Conservation (phyloP, 371 early-diverging fungal species). For the Saksenaea vasiformis region DNA sequence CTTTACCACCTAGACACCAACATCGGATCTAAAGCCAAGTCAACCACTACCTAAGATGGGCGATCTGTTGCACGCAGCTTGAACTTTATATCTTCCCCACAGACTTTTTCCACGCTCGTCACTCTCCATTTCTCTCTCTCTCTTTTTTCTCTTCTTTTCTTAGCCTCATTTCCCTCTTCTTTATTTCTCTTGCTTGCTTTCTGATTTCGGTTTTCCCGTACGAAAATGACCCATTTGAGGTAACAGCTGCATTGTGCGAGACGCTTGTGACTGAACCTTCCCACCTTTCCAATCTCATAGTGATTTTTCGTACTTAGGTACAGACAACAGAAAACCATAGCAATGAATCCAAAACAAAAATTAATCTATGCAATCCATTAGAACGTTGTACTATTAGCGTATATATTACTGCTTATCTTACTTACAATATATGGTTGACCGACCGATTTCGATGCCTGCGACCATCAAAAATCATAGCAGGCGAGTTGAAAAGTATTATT, state of each 20-base stretch:
- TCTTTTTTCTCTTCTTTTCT: slow-evolving; percentile 3
- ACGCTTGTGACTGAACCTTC: neutral
- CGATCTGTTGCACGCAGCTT: neutral
- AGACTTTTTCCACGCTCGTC: neutral
- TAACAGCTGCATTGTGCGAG: slow-evolving; percentile 7
- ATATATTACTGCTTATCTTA: slow-evolving; percentile 23
- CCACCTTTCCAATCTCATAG: slow-evolving; percentile 12
- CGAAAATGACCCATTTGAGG: slow-evolving; percentile 42
- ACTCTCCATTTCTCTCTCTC: slow-evolving; percentile 4
- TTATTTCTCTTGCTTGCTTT: neutral
- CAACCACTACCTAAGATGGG: neutral
- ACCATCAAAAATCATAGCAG: slow-evolving; percentile 23
- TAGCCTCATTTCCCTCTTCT: neutral
- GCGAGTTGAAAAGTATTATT: slow-evolving; percentile 43
- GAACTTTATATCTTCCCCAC: neutral
- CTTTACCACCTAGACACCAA: neutral
- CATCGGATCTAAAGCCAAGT: neutral
- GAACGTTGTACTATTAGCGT: slow-evolving; percentile 29
- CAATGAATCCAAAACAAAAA: neutral
- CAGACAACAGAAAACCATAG: neutral
- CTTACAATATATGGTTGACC: slow-evolving; percentile 22
- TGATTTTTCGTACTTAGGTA: slow-evolving; percentile 50
- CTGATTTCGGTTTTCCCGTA: neutral
- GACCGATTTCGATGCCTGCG: slow-evolving; percentile 33
- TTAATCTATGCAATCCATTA: slow-evolving; percentile 8